These are phyloP conservation scores for Fusarium verticillioides DNA, from an alignment of 2,329 filamentous ascomycete genomes.

Conservation along the genomic window DNA sequence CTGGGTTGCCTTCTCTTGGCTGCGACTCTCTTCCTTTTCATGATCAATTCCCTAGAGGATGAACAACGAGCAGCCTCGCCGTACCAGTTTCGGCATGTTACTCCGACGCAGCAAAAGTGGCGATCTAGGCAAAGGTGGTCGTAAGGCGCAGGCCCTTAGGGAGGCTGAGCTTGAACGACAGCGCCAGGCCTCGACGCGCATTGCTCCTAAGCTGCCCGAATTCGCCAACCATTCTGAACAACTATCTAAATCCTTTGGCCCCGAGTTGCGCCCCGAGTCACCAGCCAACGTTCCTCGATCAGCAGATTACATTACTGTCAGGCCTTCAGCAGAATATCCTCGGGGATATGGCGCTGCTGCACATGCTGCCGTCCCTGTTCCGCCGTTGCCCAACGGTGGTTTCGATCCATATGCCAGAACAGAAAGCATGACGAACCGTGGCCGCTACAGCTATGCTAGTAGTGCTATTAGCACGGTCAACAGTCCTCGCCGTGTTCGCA, in stretches of 20 bases:
- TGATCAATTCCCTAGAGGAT: slow-evolving; percentile 45
- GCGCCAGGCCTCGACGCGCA: slow-evolving; percentile 59
- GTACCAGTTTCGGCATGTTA: slow-evolving; percentile 66
- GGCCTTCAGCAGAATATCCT: slow-evolving; percentile 64
- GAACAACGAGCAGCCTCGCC: slow-evolving; percentile 47
- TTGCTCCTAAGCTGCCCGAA: slow-evolving; percentile 63
- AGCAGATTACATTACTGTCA: slow-evolving; percentile 52
- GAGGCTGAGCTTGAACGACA: slow-evolving; percentile 64
- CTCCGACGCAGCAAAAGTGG: slow-evolving; percentile 75
- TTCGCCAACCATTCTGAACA: slow-evolving; percentile 61
- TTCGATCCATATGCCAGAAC: slow-evolving; percentile 83
- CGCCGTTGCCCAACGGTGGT: slow-evolving; percentile 70
- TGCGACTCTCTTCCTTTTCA: slow-evolving; percentile 41
- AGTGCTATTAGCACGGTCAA: slow-evolving; percentile 92
- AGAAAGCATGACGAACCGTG: slow-evolving; percentile 96
- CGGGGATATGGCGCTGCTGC: slow-evolving; percentile 53
- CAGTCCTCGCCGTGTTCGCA: slow-evolving; percentile 88
- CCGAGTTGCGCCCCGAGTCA: slow-evolving; percentile 71
- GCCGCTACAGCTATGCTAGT: slow-evolving; percentile 95
- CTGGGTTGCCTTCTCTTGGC: slow-evolving; percentile 24
- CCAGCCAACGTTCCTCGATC: slow-evolving; percentile 67
- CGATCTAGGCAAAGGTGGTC: slow-evolving; percentile 69
- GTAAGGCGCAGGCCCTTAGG: slow-evolving; percentile 66
- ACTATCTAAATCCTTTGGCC: slow-evolving; percentile 57
- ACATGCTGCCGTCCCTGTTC: slow-evolving; percentile 58